Evolutionary conservation across 495 filamentous ascomycete genomes (phyloP).

Genomic region (Symbiotaphrina buchneri): DNA sequence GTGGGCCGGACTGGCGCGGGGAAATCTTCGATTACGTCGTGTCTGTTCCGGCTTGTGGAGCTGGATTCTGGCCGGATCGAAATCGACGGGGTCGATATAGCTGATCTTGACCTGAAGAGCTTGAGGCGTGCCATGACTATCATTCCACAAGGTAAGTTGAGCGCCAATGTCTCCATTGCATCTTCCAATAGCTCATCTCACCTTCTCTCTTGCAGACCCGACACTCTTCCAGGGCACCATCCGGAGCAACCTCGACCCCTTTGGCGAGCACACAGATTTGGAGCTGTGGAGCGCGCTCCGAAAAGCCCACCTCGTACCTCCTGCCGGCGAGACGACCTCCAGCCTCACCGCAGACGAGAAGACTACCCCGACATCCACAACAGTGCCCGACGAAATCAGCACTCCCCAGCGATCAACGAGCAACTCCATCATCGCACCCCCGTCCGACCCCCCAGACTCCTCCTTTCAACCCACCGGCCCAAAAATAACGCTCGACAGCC

Average conservation of each 20-base stretch:
- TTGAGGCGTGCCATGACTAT: slow-evolving; percentile 12
- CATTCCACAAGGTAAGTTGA: slow-evolving; percentile 18
- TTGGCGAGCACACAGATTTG: slow-evolving; percentile 5
- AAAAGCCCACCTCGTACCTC: slow-evolving; percentile 6
- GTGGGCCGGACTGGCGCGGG: slow-evolving; percentile 17
- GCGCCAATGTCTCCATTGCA: too few species aligned
- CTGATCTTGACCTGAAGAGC: slow-evolving; percentile 5
- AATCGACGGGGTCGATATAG: slow-evolving; percentile 11
- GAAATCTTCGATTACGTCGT: slow-evolving; percentile 11
- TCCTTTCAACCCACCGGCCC: too few species aligned
- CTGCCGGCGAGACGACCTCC: too few species aligned
- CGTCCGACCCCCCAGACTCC: too few species aligned
- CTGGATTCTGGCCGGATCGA: slow-evolving; percentile 8
- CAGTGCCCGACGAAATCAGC: too few species aligned
- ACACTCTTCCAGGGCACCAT: slow-evolving; percentile 13
- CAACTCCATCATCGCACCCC: too few species aligned
- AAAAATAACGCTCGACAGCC: slow-evolving; percentile 6
- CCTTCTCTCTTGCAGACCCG: too few species aligned
- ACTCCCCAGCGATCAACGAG: too few species aligned
- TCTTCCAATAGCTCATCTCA: too few species aligned
- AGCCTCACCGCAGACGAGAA: too few species aligned
- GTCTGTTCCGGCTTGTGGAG: slow-evolving; percentile 14
- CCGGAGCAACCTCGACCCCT: slow-evolving; percentile 14
- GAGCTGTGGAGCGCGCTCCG: slow-evolving; percentile 9
- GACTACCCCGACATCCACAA: slow-evolving; percentile 2